These are phyloP conservation scores for Abortiporus biennis DNA, from an alignment of 1,284 basidiomycete genomes.

Conservation along the genomic window DNA sequence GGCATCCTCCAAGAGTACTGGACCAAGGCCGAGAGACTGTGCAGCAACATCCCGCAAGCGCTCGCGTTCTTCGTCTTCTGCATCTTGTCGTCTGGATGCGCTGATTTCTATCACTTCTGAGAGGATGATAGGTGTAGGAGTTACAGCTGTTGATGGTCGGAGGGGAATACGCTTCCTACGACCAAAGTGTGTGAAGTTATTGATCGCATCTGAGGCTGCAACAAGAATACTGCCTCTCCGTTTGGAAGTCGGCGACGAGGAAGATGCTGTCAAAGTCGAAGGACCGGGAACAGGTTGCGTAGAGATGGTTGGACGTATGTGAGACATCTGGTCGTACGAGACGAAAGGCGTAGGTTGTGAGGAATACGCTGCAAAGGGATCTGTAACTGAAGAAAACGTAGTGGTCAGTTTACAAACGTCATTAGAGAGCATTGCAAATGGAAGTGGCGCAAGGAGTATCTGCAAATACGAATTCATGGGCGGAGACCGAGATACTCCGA, in stretches of 20 bases:
- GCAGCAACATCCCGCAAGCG: constrained; percentile 69
- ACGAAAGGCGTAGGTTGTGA: too few relatives aligned
- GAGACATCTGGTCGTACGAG: constrained; percentile 24
- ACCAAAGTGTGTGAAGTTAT: constrained; percentile 40
- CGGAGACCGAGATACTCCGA: not conserved
- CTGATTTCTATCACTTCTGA: constrained; percentile 70
- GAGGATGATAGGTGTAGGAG: constrained; percentile 34
- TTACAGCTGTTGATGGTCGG: constrained; percentile 14
- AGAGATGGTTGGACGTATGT: too few relatives aligned
- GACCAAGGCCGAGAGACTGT: constrained; percentile 60
- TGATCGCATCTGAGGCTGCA: constrained; percentile 51
- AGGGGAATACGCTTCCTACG: constrained; percentile 34
- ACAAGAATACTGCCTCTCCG: constrained; percentile 43
- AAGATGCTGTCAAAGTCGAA: not conserved
- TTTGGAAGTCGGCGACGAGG: too few relatives aligned
- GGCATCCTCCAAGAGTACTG: constrained; percentile 24
- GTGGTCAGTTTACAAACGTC: not conserved
- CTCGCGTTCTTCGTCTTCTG: constrained; percentile 65
- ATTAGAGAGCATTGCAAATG: not conserved
- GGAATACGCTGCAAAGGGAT: constrained; percentile 26
- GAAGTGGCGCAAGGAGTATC: not conserved
- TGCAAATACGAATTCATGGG: constrained; percentile 1
- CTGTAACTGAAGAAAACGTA: constrained; percentile 9
- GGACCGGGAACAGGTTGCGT: not conserved
- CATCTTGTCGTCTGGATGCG: constrained; percentile 37